Conservation (phyloP, 202 grass and related monocot genomes). For the Carex sylvatica region DNA sequence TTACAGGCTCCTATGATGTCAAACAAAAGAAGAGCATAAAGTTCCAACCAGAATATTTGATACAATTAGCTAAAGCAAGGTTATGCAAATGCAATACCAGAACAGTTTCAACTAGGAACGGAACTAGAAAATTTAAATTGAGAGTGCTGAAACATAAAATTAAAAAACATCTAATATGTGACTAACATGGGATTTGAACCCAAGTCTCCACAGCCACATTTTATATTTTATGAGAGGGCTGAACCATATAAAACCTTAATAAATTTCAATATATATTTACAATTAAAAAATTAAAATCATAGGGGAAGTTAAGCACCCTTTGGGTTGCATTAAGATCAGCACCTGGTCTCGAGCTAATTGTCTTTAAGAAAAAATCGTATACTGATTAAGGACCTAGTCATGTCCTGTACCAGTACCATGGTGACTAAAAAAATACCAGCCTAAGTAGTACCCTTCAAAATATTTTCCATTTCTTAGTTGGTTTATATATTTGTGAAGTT, state of each 20-base stretch:
- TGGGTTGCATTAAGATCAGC: too few species aligned
- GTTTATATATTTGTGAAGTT: background rate
- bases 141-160: too few species aligned
- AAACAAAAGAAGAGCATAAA: constrained; percentile 12
- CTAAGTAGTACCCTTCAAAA: background rate
- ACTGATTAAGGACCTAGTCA: background rate
- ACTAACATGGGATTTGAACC: too few species aligned
- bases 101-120: background rate
- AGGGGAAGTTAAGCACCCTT: too few species aligned
- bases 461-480: background rate
- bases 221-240: too few species aligned
- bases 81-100: background rate
- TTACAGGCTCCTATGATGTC: constrained; percentile 78
- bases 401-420: background rate
- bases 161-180: too few species aligned
- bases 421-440: background rate
- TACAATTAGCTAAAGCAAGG: background rate
- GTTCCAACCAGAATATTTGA: background rate
- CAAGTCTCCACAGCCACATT: too few species aligned
- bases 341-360: too few species aligned
- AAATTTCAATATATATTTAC: too few species aligned
- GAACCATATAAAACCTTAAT: too few species aligned
- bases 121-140: too few species aligned
- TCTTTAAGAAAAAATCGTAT: background rate
- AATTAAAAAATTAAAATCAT: too few species aligned